Base-by-base conservation (phyloP, 495 filamentous ascomycete genomes). In the Podospora didyma region DNA sequence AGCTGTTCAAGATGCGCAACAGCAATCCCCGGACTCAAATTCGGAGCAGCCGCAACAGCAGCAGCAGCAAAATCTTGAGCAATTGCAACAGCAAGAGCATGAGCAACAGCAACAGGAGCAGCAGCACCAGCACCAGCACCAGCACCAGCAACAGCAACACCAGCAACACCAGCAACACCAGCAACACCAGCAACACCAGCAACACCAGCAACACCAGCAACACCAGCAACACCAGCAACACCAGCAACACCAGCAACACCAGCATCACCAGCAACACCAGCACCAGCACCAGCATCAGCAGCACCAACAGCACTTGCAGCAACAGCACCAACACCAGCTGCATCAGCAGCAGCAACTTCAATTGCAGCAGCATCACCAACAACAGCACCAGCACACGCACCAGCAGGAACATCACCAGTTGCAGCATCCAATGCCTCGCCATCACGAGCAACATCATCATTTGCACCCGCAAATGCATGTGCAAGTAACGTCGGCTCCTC, bases 401-500 rank as follows among this genome's bases (percentile, higher is more conserved):
- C 62, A 58, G 58, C 65, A 46, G 37, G 61, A 48, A 41, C 49
- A 37, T 2, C 37, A 51, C 14, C 48, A 35, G 4, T 37, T 22
- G 20, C 50, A 53, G 11, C 31, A 59, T 2, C 51, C 49, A 21
- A 45, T 54, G 59, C 59, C 56, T 19, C 54, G 47, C 22, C 59
- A 58, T 19, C 54, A 50, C 22, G 51, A 65, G n/a, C 58, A 50
- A 17, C 64, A 56, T 19, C 58, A 49, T 9, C 60, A 63, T 51
- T 63, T 46, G 50, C 71, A 59, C 31, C 67, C 49, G 37, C 64
- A 60, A 22, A 53, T 45, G 26, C 53, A 60, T 14, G 48, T 64
- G 17, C 55, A 62, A 28, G 58, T 63, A 44, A 69, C 67, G 16
- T 59, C 69, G 23, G 60, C 58, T 51, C 64, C 60, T 59, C 58